Percentiles rank a stretch among this genome's conserved stretches.
phyloP scores from a whole-genome alignment of 202 grass and related monocot species.

The Hordeum pubiflorum region DNA sequence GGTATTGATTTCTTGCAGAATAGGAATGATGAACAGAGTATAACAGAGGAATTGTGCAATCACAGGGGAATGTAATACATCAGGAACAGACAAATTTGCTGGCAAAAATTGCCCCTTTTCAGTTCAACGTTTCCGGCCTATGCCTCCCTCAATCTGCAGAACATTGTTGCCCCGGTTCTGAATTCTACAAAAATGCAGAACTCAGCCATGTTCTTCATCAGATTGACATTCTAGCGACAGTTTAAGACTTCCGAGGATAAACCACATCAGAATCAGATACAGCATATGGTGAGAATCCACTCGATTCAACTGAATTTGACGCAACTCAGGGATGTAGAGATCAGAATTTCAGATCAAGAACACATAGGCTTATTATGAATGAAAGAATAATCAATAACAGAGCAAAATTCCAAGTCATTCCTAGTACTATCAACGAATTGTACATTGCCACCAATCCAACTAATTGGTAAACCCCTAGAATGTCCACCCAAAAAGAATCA shows the following conservation, averaged over 20 bases:
- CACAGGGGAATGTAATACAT: neutral
- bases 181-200: neutral
- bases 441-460: slow-evolving; percentile 28
- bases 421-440: slow-evolving; percentile 18
- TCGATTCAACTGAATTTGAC: neutral
- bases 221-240: neutral
- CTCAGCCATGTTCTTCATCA: neutral
- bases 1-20: slow-evolving; percentile 12
- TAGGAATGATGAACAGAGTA: neutral
- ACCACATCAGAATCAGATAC: neutral
- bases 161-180: neutral
- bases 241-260: neutral
- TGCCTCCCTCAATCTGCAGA: neutral
- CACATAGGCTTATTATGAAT: slow-evolving; percentile 8
- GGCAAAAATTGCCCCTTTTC: neutral
- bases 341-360: neutral
- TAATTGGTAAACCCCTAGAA: slow-evolving; percentile 21
- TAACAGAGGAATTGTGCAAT: neutral
- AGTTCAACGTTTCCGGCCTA: neutral
- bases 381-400: slow-evolving; percentile 37
- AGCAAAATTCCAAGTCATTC: slow-evolving; percentile 26
- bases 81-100: neutral
- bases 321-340: neutral
- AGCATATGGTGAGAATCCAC: neutral
- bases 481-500: slow-evolving; percentile 29